Conservation (phyloP, 345 rosid species). For the Durio zibethinus region DNA sequence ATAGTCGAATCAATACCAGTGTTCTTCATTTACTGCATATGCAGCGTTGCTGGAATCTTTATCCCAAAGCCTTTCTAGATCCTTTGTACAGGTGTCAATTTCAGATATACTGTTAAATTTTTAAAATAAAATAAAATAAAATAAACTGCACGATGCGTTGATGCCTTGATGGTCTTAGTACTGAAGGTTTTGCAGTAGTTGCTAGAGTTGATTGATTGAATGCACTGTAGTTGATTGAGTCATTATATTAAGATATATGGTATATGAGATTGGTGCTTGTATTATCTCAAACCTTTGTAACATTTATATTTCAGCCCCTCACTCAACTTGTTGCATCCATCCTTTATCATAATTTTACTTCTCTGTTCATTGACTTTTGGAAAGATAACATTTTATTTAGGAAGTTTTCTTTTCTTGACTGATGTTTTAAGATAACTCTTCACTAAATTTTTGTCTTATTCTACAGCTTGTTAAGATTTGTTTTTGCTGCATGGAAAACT, state of each 20-base stretch:
- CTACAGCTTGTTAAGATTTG: background rate
- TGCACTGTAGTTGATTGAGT: background rate
- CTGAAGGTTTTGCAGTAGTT: background rate
- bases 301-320: background rate
- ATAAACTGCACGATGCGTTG: no score
- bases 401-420: background rate
- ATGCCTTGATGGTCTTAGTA: background rate
- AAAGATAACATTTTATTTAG: background rate
- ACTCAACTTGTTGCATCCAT: background rate
- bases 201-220: background rate
- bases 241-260: background rate
- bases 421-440: background rate
- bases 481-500: background rate
- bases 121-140: no score
- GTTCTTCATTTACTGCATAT: background rate
- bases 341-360: background rate
- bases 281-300: background rate
- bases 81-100: background rate
- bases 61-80: background rate
- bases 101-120: background rate
- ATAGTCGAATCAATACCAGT: background rate
- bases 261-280: background rate
- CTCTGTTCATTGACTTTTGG: background rate
- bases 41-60: background rate
- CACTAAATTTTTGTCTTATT: background rate